Evolutionary conservation across 305 asterid species (phyloP), one percentile per base, ranked within the genome.

Genomic region (Fraxinus paxiana): DNA sequence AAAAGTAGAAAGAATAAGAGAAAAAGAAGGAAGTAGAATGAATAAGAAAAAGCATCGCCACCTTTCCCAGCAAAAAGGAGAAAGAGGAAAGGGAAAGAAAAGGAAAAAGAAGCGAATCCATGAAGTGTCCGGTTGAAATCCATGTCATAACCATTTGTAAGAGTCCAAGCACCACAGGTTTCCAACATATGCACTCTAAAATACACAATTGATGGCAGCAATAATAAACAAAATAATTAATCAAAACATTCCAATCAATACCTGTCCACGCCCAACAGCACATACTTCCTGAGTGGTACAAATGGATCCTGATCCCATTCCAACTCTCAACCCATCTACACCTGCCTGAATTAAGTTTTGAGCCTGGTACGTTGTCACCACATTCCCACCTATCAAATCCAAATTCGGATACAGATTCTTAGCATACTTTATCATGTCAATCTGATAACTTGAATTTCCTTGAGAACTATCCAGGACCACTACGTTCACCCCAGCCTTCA

Each of bases 201-300:
- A 46, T 4, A 15, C 59, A 48, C 59, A 48, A 48, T 48, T 15
- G 59, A 48, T 48, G 6, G 59, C 7, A 15, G 59, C 18, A 3
- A 81, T 8, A 1, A 8, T 18, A 17, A 65, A 28, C 10, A n/a
- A 67, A 77, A 20, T 33, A 9, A 77, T 63, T 41, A 15, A 1
- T 67, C 51, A 18, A 4, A 65, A 18, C 5, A 12, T 24, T 38
- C 8, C 9, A 72, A 4, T 37, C 43, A 9, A 72, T 81, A 95
- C 99, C 97, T 96, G 99, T 77, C 99, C 99, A 7, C 99, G 98
- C 28, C 99, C 99, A 37, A 96, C 99, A 13, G 97, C 98, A 28
- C 99, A 96, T 17, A 95, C 99, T 87, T 96, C 97, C 84, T 94
- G 99, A 35, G 99, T 96, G 63, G 99, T 96, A 83, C 99, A 96